Percentiles rank a stretch among this genome's conserved stretches.
phyloP scores from a whole-genome alignment of 805 yeast species.

The Lipomyces orientalis region DNA sequence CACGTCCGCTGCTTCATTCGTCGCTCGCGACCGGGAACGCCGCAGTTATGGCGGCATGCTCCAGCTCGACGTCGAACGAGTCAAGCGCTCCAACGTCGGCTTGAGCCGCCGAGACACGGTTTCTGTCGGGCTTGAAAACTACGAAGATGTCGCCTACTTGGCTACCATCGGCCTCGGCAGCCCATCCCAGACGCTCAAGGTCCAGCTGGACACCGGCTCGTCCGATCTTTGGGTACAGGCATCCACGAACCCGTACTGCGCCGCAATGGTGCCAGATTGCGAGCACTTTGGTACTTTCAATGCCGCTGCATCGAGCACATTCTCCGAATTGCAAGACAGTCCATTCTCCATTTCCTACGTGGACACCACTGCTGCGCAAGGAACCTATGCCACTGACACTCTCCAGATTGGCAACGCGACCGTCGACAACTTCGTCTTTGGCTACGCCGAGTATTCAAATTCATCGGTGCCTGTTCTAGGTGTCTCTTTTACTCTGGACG shows the following conservation, averaged over 20 bases:
- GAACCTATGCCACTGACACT: constrained; percentile 68
- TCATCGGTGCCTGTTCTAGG: constrained; percentile 61
- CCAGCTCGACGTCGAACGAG: constrained; percentile 1
- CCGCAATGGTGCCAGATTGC: constrained; percentile 39
- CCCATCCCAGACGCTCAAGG: constrained; percentile 55
- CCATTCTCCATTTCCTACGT: constrained; percentile 47
- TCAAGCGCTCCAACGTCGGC: neutral
- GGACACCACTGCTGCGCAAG: constrained; percentile 56
- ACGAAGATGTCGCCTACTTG: constrained; percentile 36
- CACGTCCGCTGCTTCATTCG: neutral
- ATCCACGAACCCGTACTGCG: constrained; percentile 37
- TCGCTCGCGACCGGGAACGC: neutral
- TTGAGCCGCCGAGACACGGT: neutral
- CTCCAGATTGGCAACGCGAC: constrained; percentile 57
- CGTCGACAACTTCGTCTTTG: constrained; percentile 64
- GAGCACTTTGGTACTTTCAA: constrained; percentile 38
- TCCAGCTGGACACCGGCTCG: constrained; percentile 75
- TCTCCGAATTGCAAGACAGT: constrained; percentile 19
- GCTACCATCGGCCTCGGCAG: constrained; percentile 58
- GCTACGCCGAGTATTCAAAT: constrained; percentile 75
- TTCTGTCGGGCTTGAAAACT: constrained; percentile 1
- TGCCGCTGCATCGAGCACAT: constrained; percentile 42
- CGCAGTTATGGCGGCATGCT: neutral
- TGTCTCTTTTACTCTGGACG: constrained; percentile 41
- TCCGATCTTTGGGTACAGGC: constrained; percentile 69